These are phyloP conservation scores for Aspergillus aculeatinus DNA, from an alignment of 2,329 filamentous ascomycete genomes.

Conservation along the genomic window DNA sequence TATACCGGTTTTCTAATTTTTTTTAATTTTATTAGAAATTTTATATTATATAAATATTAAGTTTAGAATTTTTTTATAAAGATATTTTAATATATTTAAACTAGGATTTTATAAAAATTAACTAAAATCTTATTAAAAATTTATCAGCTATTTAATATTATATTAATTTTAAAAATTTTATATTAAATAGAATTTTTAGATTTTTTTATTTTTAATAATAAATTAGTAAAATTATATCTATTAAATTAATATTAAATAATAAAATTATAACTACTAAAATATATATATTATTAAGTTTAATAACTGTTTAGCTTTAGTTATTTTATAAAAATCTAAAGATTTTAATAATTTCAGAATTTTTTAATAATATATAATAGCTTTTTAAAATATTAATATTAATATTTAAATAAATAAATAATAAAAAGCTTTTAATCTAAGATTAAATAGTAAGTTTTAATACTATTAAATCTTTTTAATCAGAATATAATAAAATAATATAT, in stretches of 20 bases:
- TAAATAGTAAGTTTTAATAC: too few species aligned
- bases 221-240: neutral
- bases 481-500: too few species aligned
- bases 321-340: too few species aligned
- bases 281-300: neutral
- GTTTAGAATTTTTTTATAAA: neutral
- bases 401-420: neutral
- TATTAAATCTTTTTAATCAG: too few species aligned
- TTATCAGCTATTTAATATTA: neutral
- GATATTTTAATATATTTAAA: neutral
- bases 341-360: too few species aligned
- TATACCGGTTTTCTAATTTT: too few species aligned
- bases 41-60: neutral
- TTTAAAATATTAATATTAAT: too few species aligned
- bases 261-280: neutral
- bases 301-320: neutral
- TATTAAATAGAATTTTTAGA: neutral
- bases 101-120: neutral
- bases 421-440: too few species aligned
- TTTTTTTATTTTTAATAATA: too few species aligned
- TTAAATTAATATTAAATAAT: neutral
- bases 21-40: neutral
- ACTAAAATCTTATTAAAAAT: neutral
- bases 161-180: neutral
- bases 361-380: too few species aligned